Evolutionary conservation across 2,329 filamentous ascomycete genomes (phyloP).

Genomic region (Colletotrichum melonis): DNA sequence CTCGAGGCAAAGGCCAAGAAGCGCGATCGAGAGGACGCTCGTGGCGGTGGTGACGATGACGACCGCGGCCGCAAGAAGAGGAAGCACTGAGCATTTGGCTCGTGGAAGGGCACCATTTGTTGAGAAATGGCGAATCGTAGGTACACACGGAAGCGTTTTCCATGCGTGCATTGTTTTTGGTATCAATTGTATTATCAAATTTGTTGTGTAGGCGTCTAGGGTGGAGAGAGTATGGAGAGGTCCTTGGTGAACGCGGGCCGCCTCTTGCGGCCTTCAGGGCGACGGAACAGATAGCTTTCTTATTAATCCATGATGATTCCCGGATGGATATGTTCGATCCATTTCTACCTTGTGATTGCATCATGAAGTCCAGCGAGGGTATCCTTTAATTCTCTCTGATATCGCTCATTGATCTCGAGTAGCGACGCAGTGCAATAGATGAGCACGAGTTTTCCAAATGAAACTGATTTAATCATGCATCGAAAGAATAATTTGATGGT

Average conservation of each 20-base stretch:
- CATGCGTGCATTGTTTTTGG: conserved; percentile 21
- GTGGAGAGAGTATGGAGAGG: not conserved
- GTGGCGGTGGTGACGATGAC: conserved; percentile 87
- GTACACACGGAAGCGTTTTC: conserved; percentile 1
- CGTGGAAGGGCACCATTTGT: not conserved
- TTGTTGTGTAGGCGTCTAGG: conserved; percentile 34
- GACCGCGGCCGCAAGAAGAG: conserved; percentile 79
- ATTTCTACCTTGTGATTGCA: not conserved
- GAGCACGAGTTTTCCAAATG: not conserved
- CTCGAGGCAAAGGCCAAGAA: conserved; percentile 91
- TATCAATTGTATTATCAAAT: conserved; percentile 33
- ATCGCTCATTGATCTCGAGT: not conserved
- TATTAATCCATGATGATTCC: conserved; percentile 16
- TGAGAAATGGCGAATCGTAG: not conserved
- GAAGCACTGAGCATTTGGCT: conserved; percentile 54
- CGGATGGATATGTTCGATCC: not conserved
- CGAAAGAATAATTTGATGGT: not conserved
- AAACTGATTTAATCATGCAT: not conserved
- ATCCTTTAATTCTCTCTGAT: not conserved
- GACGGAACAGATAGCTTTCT: conserved; percentile 26
- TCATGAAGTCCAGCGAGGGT: not conserved
- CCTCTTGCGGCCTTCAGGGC: conserved; percentile 1
- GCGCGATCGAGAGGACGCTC: conserved; percentile 74
- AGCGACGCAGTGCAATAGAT: too few species aligned
- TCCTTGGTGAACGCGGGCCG: conserved; percentile 8